Percentiles rank a stretch among this genome's conserved stretches.
phyloP scores from a whole-genome alignment of 2,329 filamentous ascomycete species.

The Ceratocystis lukuohia region DNA sequence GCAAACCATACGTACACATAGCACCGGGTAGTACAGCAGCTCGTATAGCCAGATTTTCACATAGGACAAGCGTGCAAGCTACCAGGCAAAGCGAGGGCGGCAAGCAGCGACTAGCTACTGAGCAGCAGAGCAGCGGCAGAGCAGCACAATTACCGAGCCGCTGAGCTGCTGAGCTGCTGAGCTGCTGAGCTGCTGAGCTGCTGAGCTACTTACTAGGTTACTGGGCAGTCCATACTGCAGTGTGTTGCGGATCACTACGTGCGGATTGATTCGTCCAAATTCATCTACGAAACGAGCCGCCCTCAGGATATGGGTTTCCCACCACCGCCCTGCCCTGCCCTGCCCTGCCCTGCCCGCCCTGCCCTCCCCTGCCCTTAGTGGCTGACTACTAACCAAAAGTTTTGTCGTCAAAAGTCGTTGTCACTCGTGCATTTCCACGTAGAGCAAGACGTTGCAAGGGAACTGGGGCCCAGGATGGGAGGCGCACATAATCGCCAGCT shows the following conservation, averaged over 20 bases:
- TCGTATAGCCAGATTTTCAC: conserved; percentile 9
- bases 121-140: too few relatives aligned
- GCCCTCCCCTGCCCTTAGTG: too few relatives aligned
- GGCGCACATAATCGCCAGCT: neutral
- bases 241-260: neutral
- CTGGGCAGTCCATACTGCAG: neutral
- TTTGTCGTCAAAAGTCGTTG: neutral
- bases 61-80: conserved; percentile 1
- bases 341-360: too few relatives aligned
- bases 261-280: neutral
- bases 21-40: neutral
- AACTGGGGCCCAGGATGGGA: neutral
- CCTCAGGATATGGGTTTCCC: neutral
- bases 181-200: too few relatives aligned
- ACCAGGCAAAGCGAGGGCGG: neutral
- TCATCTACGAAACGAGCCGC: neutral
- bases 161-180: too few relatives aligned
- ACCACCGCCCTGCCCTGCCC: too few relatives aligned
- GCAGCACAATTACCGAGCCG: too few relatives aligned
- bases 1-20: neutral
- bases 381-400: too few relatives aligned
- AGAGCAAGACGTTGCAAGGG: neutral
- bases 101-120: neutral
- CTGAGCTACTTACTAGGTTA: too few relatives aligned
- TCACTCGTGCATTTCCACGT: neutral